Conservation (phyloP, 139 green algal genomes). For the Picochlorum sp. region DNA sequence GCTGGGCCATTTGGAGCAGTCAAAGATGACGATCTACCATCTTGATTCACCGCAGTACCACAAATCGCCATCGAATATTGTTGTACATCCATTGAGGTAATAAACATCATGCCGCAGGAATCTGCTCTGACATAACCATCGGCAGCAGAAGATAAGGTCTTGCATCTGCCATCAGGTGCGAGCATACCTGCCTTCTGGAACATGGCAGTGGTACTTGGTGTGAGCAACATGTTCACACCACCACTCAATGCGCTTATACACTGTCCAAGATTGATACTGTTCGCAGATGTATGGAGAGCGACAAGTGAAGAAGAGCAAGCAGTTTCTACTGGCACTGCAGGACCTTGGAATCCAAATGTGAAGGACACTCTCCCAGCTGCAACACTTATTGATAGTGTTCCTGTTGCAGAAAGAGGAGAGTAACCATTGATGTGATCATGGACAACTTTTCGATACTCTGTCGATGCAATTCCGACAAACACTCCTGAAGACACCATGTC, state of each 20-base stretch:
- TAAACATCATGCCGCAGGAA: constrained; percentile 20
- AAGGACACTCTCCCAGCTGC: constrained; percentile 54
- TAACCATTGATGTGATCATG: constrained; percentile 24
- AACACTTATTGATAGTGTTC: constrained; percentile 52
- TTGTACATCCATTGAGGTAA: not conserved
- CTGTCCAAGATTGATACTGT: constrained; percentile 51
- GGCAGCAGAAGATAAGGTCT: constrained; percentile 63
- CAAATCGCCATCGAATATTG: constrained; percentile 14
- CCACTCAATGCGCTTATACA: constrained; percentile 32
- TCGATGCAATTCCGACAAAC: constrained; percentile 14
- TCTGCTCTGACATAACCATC: constrained; percentile 39
- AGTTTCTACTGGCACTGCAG: constrained; percentile 40
- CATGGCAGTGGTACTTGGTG: constrained; percentile 60
- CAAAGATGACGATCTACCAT: constrained; percentile 46
- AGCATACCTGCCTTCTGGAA: constrained; percentile 66
- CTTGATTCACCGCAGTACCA: constrained; percentile 53
- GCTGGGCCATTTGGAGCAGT: constrained; percentile 54
- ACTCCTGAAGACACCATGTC: not conserved
- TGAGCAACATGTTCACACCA: constrained; percentile 68
- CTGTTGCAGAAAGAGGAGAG: constrained; percentile 67
- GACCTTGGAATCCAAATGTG: constrained; percentile 44
- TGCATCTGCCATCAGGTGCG: constrained; percentile 69
- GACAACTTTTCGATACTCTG: constrained; percentile 9
- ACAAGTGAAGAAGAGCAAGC: constrained; percentile 56
- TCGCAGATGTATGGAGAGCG: constrained; percentile 20